These are phyloP conservation scores for Neonectria punicea DNA, from an alignment of 2,329 filamentous ascomycete species.

Conservation along the genomic window DNA sequence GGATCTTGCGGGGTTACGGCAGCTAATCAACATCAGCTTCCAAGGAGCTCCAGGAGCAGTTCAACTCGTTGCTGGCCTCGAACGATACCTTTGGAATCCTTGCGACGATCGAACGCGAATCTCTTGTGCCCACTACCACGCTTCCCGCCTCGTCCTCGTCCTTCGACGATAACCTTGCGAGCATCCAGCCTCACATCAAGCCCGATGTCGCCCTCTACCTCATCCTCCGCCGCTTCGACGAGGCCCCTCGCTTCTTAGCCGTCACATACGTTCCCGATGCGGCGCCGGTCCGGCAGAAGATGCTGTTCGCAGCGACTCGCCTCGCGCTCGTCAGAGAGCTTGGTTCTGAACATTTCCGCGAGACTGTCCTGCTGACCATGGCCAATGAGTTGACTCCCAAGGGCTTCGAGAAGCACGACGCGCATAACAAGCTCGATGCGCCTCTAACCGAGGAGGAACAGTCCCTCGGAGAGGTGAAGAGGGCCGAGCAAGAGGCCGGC, in stretches of 20 bases:
- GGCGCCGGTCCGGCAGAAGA: constrained; percentile 85
- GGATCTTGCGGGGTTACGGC: not conserved
- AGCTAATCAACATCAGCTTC: constrained; percentile 65
- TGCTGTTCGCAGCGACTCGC: constrained; percentile 83
- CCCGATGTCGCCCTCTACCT: constrained; percentile 77
- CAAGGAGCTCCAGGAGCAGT: constrained; percentile 78
- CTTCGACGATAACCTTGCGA: constrained; percentile 72
- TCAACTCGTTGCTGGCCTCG: constrained; percentile 74
- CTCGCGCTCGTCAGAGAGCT: constrained; percentile 81
- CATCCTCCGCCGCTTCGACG: constrained; percentile 75
- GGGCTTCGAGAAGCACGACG: constrained; percentile 79
- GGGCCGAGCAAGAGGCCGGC: constrained; percentile 79
- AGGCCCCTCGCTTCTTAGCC: constrained; percentile 69
- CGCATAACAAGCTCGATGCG: constrained; percentile 70
- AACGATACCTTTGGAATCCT: constrained; percentile 74
- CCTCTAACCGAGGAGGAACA: constrained; percentile 84
- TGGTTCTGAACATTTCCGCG: constrained; percentile 80
- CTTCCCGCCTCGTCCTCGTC: constrained; percentile 64
- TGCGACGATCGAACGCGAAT: constrained; percentile 75
- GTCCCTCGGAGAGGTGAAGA: constrained; percentile 76
- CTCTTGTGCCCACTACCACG: constrained; percentile 68
- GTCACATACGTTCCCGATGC: constrained; percentile 83
- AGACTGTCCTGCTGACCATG: constrained; percentile 78
- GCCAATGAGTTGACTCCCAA: constrained; percentile 73
- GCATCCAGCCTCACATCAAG: constrained; percentile 71